Evolutionary conservation across 2,329 filamentous ascomycete genomes (phyloP).

Genomic region (Verticillium longisporum): DNA sequence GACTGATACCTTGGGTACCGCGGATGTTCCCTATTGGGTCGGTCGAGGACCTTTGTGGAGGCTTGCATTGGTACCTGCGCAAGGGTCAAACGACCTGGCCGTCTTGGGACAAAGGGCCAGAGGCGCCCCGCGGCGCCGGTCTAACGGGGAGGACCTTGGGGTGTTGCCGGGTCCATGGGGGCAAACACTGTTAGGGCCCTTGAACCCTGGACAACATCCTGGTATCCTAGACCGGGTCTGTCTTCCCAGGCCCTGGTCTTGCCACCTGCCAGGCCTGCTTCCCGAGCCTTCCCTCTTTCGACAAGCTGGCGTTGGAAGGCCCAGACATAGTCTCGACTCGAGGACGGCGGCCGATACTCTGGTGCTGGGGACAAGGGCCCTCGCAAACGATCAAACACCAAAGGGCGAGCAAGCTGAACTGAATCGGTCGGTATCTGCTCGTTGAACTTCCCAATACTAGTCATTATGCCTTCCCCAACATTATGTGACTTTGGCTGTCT

Average conservation of each 20-base stretch:
- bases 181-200: neutral
- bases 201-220: neutral
- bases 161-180: neutral
- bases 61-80: constrained; percentile 8
- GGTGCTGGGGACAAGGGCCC: neutral
- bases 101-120: constrained; percentile 3
- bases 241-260: neutral
- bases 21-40: neutral
- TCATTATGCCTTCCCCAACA: too few relatives aligned
- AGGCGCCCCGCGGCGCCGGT: neutral
- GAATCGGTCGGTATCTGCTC: too few relatives aligned
- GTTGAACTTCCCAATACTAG: too few relatives aligned
- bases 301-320: neutral
- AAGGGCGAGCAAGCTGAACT: too few relatives aligned
- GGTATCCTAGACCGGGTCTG: neutral
- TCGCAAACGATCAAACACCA: neutral
- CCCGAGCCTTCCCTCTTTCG: neutral
- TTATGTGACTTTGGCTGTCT: too few relatives aligned
- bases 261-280: neutral
- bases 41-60: constrained; percentile 2
- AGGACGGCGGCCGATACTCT: neutral
- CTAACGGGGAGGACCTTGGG: neutral
- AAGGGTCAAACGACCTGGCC: constrained; percentile 7
- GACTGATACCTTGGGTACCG: neutral
- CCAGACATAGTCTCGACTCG: neutral